phyloP scores from a whole-genome alignment of 2,329 filamentous ascomycete genomes.

The Fusarium coffeatum region DNA sequence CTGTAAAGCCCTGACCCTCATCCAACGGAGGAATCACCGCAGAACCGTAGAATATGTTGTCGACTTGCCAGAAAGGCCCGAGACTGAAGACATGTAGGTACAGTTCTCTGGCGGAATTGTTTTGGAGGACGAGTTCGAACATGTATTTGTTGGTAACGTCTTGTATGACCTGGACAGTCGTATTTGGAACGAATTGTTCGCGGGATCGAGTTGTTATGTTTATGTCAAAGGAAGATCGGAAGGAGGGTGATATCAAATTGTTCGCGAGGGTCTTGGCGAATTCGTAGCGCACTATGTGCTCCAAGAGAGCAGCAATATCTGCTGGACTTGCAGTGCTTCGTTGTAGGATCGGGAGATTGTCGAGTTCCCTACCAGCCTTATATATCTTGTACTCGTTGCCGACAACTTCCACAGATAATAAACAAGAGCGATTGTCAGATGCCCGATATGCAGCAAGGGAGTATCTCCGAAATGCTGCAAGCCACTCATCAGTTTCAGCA shows the following conservation, averaged over 20 bases:
- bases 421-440: too few species aligned
- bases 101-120: background rate
- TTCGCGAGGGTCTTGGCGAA: slow-evolving; percentile 1
- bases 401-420: rapidly evolving
- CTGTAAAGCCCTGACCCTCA: background rate
- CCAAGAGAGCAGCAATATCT: background rate
- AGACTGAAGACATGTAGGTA: slow-evolving; percentile 13
- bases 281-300: slow-evolving; percentile 13
- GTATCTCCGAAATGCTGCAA: background rate
- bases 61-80: slow-evolving; percentile 6
- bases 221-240: background rate
- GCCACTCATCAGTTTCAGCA: rapidly evolving
- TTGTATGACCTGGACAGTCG: background rate
- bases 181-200: background rate
- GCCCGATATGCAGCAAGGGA: background rate
- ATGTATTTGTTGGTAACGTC: background rate
- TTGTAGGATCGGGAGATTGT: background rate
- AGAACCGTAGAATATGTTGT: background rate
- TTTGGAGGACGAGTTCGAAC: slow-evolving; percentile 1
- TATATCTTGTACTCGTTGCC: background rate
- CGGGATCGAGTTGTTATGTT: background rate
- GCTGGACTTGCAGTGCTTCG: background rate
- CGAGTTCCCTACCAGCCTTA: background rate
- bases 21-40: background rate
- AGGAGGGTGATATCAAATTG: rapidly evolving